These are phyloP conservation scores for Beauveria medogensis DNA, from an alignment of 2,329 filamentous ascomycete species.

Conservation along the genomic window DNA sequence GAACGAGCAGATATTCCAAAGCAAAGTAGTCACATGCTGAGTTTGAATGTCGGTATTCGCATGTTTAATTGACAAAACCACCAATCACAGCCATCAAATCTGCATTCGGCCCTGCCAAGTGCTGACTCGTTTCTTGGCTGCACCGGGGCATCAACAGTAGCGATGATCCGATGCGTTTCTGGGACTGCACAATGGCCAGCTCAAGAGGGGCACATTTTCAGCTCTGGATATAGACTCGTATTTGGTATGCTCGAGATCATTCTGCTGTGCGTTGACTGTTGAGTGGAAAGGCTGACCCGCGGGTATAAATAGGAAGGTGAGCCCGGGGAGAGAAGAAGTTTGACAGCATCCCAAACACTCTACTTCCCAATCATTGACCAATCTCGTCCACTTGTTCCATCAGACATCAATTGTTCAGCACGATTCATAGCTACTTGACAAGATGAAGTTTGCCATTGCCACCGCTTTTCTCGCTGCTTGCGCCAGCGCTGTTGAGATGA, in stretches of 20 bases:
- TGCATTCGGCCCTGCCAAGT: background rate
- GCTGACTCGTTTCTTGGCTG: constrained; percentile 4
- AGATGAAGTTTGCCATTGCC: constrained; percentile 9
- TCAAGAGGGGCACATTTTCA: background rate
- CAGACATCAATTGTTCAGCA: background rate
- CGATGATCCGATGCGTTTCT: background rate
- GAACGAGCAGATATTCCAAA: background rate
- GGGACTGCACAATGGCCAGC: background rate
- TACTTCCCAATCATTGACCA: background rate
- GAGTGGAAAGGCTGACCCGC: background rate
- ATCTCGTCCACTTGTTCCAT: background rate
- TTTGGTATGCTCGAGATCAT: background rate
- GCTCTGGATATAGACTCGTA: background rate
- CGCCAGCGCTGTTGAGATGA: constrained; percentile 11
- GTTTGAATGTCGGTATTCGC: background rate
- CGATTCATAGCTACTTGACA: background rate
- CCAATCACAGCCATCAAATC: background rate
- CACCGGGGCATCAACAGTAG: background rate
- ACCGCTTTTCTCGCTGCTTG: constrained; percentile 6
- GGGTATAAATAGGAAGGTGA: constrained; percentile 1
- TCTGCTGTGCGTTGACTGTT: background rate
- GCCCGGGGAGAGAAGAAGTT: background rate
- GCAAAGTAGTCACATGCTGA: background rate
- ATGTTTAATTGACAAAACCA: background rate
- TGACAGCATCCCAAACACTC: background rate